Conservation (phyloP, 495 filamentous ascomycete species). For the Extremus antarcticus region DNA sequence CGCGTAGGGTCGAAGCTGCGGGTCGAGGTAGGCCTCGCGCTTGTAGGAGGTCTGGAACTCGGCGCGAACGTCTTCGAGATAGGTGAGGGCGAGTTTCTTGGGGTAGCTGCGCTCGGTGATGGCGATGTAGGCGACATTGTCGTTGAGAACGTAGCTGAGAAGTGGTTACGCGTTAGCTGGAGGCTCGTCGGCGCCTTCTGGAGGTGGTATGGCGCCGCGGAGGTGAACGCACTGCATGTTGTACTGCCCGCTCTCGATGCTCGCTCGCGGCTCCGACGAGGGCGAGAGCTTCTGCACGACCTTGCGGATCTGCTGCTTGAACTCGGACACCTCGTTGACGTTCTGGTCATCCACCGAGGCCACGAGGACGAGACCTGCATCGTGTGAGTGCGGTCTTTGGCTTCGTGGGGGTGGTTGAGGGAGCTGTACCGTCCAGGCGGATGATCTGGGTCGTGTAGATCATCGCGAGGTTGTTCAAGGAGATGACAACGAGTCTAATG, state of each 20-base stretch:
- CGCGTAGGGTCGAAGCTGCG: conserved; percentile 77
- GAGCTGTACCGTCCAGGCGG: conserved; percentile 67
- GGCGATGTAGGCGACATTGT: conserved; percentile 77
- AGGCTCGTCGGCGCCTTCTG: background rate
- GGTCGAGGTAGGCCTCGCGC: conserved; percentile 55
- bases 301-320: conserved; percentile 84
- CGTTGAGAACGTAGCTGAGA: conserved; percentile 69
- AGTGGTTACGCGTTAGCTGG: background rate
- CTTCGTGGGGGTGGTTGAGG: conserved; percentile 15
- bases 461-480: conserved; percentile 43
- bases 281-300: conserved; percentile 76
- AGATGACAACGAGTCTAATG: background rate
- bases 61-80: conserved; percentile 76
- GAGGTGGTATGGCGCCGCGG: background rate
- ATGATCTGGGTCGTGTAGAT: conserved; percentile 92
- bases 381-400: background rate
- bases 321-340: conserved; percentile 64
- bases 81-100: conserved; percentile 96
- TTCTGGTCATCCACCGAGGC: conserved; percentile 90
- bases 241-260: conserved; percentile 77
- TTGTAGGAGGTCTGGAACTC: conserved; percentile 89
- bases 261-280: conserved; percentile 80
- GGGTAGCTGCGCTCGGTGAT: conserved; percentile 91
- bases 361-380: conserved; percentile 76
- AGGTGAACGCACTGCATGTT: conserved; percentile 63